Evolutionary conservation across 116 monocot genomes (phyloP), one percentile per base, ranked within the genome.

Genomic region (Posidonia oceanica): DNA sequence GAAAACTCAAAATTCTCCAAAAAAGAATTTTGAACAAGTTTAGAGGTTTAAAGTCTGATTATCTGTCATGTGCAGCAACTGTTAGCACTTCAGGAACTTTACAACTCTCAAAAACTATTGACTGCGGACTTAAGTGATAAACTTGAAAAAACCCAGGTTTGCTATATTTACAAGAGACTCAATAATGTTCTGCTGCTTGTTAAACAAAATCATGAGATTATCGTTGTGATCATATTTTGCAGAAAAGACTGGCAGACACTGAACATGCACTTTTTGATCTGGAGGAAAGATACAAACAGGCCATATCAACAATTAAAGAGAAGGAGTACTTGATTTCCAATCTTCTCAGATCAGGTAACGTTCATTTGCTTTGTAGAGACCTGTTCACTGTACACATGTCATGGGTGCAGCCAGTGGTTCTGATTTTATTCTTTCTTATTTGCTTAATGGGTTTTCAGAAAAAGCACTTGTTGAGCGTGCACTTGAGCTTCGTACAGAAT

Each of bases 301-400:
- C 98, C 59, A 85, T 84, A 29, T n/a, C 44, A 14, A 84, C 82
- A 66, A 98, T 98, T 69, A 87, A 81, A 74, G 98, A 93, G 74
- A 98, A 98, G 53, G 93, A 98, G 69, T 83, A 79, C 72, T 72
- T 98, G 73, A 86, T 98, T 75, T 83, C 80, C 72, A 87, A 93
- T 84, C 86, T 98, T 61, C 83, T 89, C 18, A 84, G 73, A 70
- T 93, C 90, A 80, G 97, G 97, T 92, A 55, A 14, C n/a, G 21
- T 5, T n/a, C 4, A 12, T 57, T 57, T 17, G 57, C 18, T 57
- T 57, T 18, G 0, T 18, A 12, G 4, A 42, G 42, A 42, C 3
- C 12, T 48, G 48, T 10, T 12, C 7, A 48, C 12, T 48, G 6
- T 42, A 42, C 42, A 5, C 42, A 0, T 42, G 8, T 42, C 42